Evolutionary conservation across 129 eudicot genomes (phyloP), one percentile per base, ranked within the genome.

Genomic region (Flaveria bidentis): DNA sequence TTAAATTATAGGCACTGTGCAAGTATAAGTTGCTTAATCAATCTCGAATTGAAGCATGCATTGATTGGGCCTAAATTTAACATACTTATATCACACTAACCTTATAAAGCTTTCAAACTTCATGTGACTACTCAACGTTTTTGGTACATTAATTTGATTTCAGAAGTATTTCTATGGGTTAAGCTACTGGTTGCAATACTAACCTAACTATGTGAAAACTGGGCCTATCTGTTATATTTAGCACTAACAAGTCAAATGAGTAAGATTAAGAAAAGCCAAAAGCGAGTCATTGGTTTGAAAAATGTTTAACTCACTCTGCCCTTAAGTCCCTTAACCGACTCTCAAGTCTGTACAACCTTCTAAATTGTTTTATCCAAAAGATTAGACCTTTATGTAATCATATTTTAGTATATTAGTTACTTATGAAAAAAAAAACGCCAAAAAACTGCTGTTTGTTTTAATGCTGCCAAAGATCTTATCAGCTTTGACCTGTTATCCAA

Each of bases 1-100:
- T 26, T 61, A 61, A 4, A 1, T 2, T 61, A 26, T 17, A 90
- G 98, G 91, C 47, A 80, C 90, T 82, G 55, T 56, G 58, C 18
- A 16, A 47, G 71, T 47, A 46, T 60, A 28, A 25, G 57, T 67
- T 39, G 3, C 45, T 66, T 67, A 67, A 10, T 53, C 23, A 18
- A 41, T 67, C 52, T 28, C 67, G n/a, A 76, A 18, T 36, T 51
- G 13, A 62, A 62, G 10, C 20, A 62, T 62, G 20, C 20, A 62
- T 26, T 62, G 28, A 14, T 62, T 62, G 68, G 68, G 30, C 20
- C 20, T 1, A 0, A 74, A 15, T 42, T 10, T 9, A 45, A 47
- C 57, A 8, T 30, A 30, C 78, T 46, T 45, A 60, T 44, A 58
- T 75, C 50, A 36, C 41, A 11, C 25, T 2, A 15, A 1, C 72